Evolutionary conservation across 108 stramenopile genomes (phyloP), one percentile per base, ranked within the genome.

Genomic region (Halocafeteria seosinensis): DNA sequence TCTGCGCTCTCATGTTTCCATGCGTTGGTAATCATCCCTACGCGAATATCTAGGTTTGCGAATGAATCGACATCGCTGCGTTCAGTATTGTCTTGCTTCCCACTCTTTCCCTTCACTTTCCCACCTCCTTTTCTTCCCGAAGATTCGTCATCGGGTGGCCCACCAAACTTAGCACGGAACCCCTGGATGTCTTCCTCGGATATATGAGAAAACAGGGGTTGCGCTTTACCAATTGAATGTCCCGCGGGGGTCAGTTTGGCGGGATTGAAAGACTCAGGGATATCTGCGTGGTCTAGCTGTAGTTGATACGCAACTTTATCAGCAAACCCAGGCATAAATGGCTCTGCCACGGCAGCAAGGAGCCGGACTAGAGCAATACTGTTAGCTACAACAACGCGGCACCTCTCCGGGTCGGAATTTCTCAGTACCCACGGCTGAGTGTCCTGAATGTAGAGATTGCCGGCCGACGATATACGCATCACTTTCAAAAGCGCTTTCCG

Each of bases 1-100:
- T 99, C 97, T 21, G 90, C 78, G 30, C 90, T 91, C 23, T 77
- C 76, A 72, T 99, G 97, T 47, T 85, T 77, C 93, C 94, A 94
- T 32, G 89, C 92, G 65, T 84, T 86, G 37, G 66, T 80, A 58
- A 95, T 84, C 9, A 71, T 66, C 27, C 93, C 93, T 3, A 91
- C 90, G 50, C 88, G 78, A 65, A 95, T 86, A 62, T 91, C 90
- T 12, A 95, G 69, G 50, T 50, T 42, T 30, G 67, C 38, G 34
- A 70, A n/a, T 13, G 38, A 30, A 30, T 68, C 38, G 27, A 26
- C 66, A 61, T 59, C 66, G 23, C 59, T 61, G 8, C n/a, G 34
- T 8, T 13, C 67, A n/a, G n/a, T n/a, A 13, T 55, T 23, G 1
- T 60, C 34, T 0, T 35, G 21, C 64, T 65, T 61, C 11, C 8